Evolutionary conservation across 2,329 filamentous ascomycete species (phyloP).

Genomic region (Ramichloridium luteum): DNA sequence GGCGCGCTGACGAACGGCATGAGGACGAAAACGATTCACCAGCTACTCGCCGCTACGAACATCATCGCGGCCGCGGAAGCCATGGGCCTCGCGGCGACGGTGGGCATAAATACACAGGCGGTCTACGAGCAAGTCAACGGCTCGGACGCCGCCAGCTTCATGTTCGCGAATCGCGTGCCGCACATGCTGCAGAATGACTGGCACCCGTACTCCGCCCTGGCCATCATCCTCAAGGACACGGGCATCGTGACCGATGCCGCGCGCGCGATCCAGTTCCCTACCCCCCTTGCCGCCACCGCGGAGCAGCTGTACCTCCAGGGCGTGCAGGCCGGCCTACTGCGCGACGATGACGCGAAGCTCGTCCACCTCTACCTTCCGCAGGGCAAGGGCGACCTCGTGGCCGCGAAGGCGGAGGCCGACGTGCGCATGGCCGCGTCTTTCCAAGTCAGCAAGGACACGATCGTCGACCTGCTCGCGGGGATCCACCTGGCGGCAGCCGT

Average conservation of each 20-base stretch:
- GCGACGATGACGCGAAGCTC: slow-evolving; percentile 44
- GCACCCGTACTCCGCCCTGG: slow-evolving; percentile 33
- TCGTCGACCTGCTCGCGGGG: slow-evolving; percentile 31
- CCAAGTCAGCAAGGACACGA: slow-evolving; percentile 25
- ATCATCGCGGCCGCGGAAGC: slow-evolving; percentile 45
- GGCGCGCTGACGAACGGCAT: slow-evolving; percentile 42
- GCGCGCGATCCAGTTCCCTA: slow-evolving; percentile 44
- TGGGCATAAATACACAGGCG: slow-evolving; percentile 40
- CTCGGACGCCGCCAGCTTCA: slow-evolving; percentile 36
- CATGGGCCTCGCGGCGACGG: slow-evolving; percentile 43
- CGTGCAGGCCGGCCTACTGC: slow-evolving; percentile 44
- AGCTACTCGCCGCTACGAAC: slow-evolving; percentile 47
- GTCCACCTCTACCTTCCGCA: slow-evolving; percentile 40
- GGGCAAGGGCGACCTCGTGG: slow-evolving; percentile 22
- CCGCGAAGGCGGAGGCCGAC: slow-evolving; percentile 24
- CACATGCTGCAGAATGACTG: slow-evolving; percentile 42
- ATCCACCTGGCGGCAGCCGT: slow-evolving; percentile 39
- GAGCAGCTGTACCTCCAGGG: slow-evolving; percentile 54
- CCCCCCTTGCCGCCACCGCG: slow-evolving; percentile 48
- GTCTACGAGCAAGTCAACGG: slow-evolving; percentile 37
- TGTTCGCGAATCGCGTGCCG: slow-evolving; percentile 45
- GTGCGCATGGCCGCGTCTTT: slow-evolving; percentile 26
- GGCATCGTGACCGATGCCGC: slow-evolving; percentile 58
- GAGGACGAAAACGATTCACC: slow-evolving; percentile 47
- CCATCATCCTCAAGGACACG: slow-evolving; percentile 37